Percentiles rank a stretch among this genome's conserved stretches.
Conservation (phyloP, 2,329 filamentous ascomycete genomes). For the Ophiostoma quercus region DNA sequence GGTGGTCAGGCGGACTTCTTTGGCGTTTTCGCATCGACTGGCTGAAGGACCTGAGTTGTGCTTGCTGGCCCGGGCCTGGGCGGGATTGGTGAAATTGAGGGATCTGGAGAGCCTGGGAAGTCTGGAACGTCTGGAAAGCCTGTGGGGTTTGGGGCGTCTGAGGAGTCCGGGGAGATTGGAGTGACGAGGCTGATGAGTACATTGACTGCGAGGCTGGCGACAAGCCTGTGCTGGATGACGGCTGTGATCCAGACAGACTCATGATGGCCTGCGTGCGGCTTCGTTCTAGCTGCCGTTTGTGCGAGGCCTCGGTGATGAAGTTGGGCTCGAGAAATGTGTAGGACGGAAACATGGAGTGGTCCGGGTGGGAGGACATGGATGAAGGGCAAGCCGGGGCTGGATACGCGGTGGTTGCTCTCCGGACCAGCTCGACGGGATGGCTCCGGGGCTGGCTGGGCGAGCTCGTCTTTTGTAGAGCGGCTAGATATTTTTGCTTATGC, state of each 20-base stretch:
- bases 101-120: neutral
- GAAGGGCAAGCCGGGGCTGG: constrained; percentile 16
- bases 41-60: neutral
- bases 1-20: neutral
- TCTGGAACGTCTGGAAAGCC: neutral
- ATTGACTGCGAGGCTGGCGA: constrained; percentile 4
- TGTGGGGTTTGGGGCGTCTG: neutral
- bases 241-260: neutral
- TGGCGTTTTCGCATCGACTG: neutral
- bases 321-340: constrained; percentile 19
- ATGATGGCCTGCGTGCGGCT: neutral
- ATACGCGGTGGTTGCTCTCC: neutral
- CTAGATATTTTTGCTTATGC: constrained; percentile 9
- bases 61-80: neutral
- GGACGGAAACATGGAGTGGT: constrained; percentile 22
- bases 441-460: neutral
- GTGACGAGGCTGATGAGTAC: neutral
- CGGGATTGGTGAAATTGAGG: neutral
- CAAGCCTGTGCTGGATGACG: neutral
- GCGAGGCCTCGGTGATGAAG: constrained; percentile 7
- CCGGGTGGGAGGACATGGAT: constrained; percentile 20
- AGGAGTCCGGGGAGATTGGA: neutral
- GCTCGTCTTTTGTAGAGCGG: neutral
- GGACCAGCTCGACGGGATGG: constrained; percentile 10
- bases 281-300: neutral